A percentile compares a stretch with the other conserved stretches of the same genome.
Evolutionary conservation across 352 stramenopile genomes (phyloP).

Genomic region (Phytophthora fragariaefolia): DNA sequence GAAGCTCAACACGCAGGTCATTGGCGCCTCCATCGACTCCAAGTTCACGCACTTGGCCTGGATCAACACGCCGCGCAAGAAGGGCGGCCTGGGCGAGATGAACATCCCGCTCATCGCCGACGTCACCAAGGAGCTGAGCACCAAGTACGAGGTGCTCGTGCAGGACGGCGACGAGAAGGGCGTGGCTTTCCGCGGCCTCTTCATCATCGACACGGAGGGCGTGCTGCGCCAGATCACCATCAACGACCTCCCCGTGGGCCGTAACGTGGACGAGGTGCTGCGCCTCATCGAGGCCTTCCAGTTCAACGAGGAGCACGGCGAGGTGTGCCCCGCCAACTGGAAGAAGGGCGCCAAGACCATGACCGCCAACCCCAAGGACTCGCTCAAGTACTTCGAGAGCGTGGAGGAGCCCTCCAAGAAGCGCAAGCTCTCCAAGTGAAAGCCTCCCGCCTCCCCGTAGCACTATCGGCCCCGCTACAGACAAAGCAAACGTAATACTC

Average conservation of each 20-base stretch:
- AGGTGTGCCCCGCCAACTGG: conserved; percentile 92
- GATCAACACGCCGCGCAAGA: conserved; percentile 91
- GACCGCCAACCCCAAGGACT: conserved; percentile 81
- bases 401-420: conserved; percentile 42
- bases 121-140: conserved; percentile 85
- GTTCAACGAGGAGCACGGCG: conserved; percentile 91
- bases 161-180: conserved; percentile 69
- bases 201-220: conserved; percentile 92
- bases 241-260: conserved; percentile 89
- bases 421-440: conserved; percentile 38
- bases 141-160: conserved; percentile 88
- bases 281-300: conserved; percentile 93
- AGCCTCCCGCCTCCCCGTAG: too few species aligned
- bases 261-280: conserved; percentile 92
- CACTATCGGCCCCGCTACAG: too few species aligned
- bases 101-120: conserved; percentile 92
- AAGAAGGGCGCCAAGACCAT: conserved; percentile 91
- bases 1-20: conserved; percentile 76
- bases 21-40: conserved; percentile 85
- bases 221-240: conserved; percentile 87
- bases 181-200: conserved; percentile 87
- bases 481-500: too few species aligned
- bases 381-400: conserved; percentile 80
- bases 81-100: conserved; percentile 90
- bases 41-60: conserved; percentile 91